Conservation (phyloP, 148 eudicot genomes). For the Dianthus caryophyllus region DNA sequence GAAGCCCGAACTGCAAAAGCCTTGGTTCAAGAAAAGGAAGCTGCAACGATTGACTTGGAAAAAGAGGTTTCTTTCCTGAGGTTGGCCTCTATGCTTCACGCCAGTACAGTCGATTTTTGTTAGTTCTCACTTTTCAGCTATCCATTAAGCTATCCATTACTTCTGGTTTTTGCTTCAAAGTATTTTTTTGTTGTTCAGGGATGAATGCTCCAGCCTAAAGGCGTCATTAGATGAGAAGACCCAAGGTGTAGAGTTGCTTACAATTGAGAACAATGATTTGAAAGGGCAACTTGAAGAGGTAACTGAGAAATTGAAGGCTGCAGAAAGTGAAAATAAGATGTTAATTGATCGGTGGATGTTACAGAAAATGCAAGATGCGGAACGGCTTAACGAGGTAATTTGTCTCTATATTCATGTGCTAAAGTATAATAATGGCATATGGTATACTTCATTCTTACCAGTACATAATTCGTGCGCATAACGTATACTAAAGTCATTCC, state of each 20-base stretch:
- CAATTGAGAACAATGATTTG: slow-evolving; percentile 62
- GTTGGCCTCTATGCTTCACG: slow-evolving; percentile 28
- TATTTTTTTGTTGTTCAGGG: slow-evolving; percentile 44
- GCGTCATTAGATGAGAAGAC: slow-evolving; percentile 63
- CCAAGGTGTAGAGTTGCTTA: slow-evolving; percentile 58
- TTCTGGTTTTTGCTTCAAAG: slow-evolving; percentile 2
- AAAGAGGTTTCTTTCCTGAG: slow-evolving; percentile 59
- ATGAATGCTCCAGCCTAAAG: slow-evolving; percentile 59
- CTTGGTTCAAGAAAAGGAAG: slow-evolving; percentile 71
- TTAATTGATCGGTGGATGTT: slow-evolving; percentile 90
- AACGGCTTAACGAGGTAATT: slow-evolving; percentile 81
- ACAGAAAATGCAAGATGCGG: slow-evolving; percentile 98
- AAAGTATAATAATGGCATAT: not conserved
- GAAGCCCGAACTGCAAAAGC: slow-evolving; percentile 76
- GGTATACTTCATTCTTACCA: not conserved
- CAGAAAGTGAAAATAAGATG: slow-evolving; percentile 75
- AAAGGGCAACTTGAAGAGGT: slow-evolving; percentile 63
- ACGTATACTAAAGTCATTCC: too few relatives aligned
- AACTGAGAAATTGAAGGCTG: slow-evolving; percentile 48
- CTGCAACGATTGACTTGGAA: slow-evolving; percentile 43
- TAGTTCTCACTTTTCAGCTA: not conserved
- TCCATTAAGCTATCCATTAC: not conserved
- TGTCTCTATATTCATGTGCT: too few relatives aligned
- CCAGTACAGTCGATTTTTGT: not conserved
- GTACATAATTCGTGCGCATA: too few relatives aligned